Conservation (phyloP, 225 moss, liverwort and hornwort genomes). For the Polytrichum commune region DNA sequence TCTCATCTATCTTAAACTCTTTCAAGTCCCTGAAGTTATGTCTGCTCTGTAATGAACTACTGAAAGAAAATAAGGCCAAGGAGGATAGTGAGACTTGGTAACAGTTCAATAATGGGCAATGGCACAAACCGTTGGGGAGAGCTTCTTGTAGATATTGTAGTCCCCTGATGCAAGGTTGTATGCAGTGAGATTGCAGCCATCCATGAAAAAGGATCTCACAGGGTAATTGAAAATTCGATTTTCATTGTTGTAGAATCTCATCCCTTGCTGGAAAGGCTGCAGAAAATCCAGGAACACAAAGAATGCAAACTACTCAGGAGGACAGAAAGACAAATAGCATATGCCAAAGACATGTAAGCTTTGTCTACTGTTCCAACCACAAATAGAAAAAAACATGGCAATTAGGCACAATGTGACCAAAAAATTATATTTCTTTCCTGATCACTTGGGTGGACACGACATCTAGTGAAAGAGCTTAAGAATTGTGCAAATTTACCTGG, state of each 20-base stretch:
- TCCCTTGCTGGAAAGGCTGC: constrained; percentile 85
- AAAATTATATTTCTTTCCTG: too few relatives aligned
- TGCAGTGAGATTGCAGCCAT: constrained; percentile 92
- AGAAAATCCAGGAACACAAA: constrained; percentile 17
- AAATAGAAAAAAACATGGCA: too few relatives aligned
- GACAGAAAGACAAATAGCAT: not conserved
- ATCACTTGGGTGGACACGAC: too few relatives aligned
- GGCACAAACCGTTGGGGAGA: constrained; percentile 75
- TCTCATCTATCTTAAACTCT: too few relatives aligned
- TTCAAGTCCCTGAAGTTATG: too few relatives aligned
- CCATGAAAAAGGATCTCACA: constrained; percentile 96
- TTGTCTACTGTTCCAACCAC: too few relatives aligned
- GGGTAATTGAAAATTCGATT: constrained; percentile 95
- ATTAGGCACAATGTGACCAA: too few relatives aligned
- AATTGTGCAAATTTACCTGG: constrained; percentile 44
- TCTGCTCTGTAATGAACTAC: too few relatives aligned
- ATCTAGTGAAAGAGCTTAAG: not conserved
- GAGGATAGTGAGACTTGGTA: too few relatives aligned
- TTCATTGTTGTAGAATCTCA: constrained; percentile 95
- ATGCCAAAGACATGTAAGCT: too few relatives aligned
- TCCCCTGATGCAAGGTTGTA: constrained; percentile 97
- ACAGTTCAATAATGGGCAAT: not conserved
- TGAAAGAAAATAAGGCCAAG: too few relatives aligned
- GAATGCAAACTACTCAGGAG: constrained; percentile 1
- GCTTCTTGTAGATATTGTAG: constrained; percentile 96